Conservation (phyloP, 768 basidiomycete species). For the Kwoniella newhampshirensis region DNA sequence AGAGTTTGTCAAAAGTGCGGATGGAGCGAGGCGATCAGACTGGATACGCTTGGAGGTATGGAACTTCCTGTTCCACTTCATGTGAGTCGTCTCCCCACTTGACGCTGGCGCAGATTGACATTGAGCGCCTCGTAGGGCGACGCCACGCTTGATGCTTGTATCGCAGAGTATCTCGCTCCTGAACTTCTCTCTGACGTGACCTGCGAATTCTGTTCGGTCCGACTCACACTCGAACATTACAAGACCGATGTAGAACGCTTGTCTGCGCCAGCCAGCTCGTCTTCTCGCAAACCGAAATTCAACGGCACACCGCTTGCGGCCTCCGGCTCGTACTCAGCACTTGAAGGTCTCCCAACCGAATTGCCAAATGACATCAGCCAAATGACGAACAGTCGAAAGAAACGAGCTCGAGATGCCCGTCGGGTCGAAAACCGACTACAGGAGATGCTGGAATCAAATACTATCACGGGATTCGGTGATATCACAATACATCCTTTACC, state of each 20-base stretch:
- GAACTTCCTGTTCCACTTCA: conserved; percentile 45
- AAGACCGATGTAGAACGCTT: conserved; percentile 64
- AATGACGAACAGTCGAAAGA: conserved; percentile 68
- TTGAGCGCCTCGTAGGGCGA: conserved; percentile 34
- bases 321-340: conserved; percentile 30
- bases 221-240: conserved; percentile 69
- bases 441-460: conserved; percentile 66
- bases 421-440: conserved; percentile 65
- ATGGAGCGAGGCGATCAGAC: conserved; percentile 72
- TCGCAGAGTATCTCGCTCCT: conserved; percentile 82
- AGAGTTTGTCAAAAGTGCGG: conserved; percentile 85
- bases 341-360: conserved; percentile 8
- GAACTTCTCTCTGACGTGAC: conserved; percentile 88
- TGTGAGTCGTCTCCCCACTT: conserved; percentile 37
- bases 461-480: conserved; percentile 59
- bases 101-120: conserved; percentile 1
- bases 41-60: conserved; percentile 70
- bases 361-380: conserved; percentile 53
- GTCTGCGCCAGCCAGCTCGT: conserved; percentile 53
- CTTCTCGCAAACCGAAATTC: neutral
- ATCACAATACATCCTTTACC: conserved; percentile 15
- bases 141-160: conserved; percentile 69
- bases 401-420: conserved; percentile 68
- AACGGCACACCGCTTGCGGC: conserved; percentile 1
- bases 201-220: conserved; percentile 85